Conservation (phyloP, 2,329 filamentous ascomycete genomes). For the Penicillium hordei region DNA sequence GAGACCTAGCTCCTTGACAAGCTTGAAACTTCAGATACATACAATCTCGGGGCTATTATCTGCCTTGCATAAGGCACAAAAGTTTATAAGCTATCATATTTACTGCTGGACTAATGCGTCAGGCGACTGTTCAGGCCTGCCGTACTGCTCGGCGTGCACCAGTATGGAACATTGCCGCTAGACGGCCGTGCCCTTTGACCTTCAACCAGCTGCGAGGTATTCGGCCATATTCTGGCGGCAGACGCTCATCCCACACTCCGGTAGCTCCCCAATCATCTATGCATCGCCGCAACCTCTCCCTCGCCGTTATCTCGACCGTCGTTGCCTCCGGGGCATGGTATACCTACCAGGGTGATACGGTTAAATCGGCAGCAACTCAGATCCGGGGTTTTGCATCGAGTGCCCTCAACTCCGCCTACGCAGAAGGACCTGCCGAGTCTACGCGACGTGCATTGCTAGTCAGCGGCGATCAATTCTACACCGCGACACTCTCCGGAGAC, state of each 20-base stretch:
- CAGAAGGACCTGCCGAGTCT: constrained; percentile 53
- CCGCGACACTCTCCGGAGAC: constrained; percentile 79
- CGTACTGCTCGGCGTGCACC: constrained; percentile 49
- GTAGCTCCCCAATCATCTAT: constrained; percentile 47
- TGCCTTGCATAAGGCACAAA: constrained; percentile 9
- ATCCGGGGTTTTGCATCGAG: constrained; percentile 27
- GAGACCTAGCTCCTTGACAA: constrained; percentile 11
- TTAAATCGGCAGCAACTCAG: constrained; percentile 26
- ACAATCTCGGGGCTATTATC: constrained; percentile 3
- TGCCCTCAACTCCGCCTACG: constrained; percentile 29
- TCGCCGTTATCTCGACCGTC: constrained; percentile 49
- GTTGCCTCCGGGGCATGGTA: constrained; percentile 53
- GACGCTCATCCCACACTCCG: constrained; percentile 36
- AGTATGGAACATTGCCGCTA: constrained; percentile 45
- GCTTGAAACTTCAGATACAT: constrained; percentile 11
- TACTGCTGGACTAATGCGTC: constrained; percentile 46
- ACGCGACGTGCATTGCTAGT: constrained; percentile 73
- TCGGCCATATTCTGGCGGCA: constrained; percentile 36
- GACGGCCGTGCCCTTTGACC: constrained; percentile 36
- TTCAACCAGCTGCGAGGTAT: constrained; percentile 41
- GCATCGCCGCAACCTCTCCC: constrained; percentile 50
- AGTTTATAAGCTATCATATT: constrained; percentile 4
- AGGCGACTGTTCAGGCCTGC: constrained; percentile 47
- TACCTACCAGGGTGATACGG: constrained; percentile 45
- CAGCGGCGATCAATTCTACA: constrained; percentile 85